Evolutionary conservation across 306 rosid species (phyloP).

Genomic region (Malus fusca): DNA sequence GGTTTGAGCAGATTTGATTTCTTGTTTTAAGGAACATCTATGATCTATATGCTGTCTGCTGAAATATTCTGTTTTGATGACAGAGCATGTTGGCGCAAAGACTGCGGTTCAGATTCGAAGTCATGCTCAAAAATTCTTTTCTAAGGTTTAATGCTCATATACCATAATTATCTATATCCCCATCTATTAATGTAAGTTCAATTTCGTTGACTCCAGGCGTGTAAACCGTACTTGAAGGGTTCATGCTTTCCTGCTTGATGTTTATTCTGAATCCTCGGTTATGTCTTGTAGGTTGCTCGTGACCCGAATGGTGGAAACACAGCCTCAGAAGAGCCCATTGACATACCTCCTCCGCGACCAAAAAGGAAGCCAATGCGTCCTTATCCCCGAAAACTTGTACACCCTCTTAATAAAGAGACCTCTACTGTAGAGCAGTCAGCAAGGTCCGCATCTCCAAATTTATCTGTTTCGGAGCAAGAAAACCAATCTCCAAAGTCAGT

Average conservation of each 20-base stretch:
- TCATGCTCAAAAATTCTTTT: slow-evolving; percentile 92
- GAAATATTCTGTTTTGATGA: slow-evolving; percentile 23
- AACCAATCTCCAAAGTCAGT: slow-evolving; percentile 69
- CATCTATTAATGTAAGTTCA: slow-evolving; percentile 14
- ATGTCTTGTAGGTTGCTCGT: slow-evolving; percentile 35
- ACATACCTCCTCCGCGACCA: slow-evolving; percentile 88
- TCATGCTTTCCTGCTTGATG: slow-evolving; percentile 5
- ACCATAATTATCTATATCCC: slow-evolving; percentile 22
- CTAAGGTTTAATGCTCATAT: slow-evolving; percentile 61
- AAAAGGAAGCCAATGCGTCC: slow-evolving; percentile 82
- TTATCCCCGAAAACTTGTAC: slow-evolving; percentile 68
- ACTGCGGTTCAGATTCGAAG: slow-evolving; percentile 97
- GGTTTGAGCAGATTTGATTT: neutral
- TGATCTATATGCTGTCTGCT: neutral
- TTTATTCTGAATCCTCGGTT: slow-evolving; percentile 10
- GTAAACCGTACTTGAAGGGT: slow-evolving; percentile 17
- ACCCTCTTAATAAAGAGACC: slow-evolving; percentile 22
- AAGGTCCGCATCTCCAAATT: slow-evolving; percentile 39
- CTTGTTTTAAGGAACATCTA: neutral
- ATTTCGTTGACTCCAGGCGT: slow-evolving; percentile 15
- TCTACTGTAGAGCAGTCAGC: slow-evolving; percentile 27
- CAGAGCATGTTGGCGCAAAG: slow-evolving; percentile 83
- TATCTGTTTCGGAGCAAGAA: slow-evolving; percentile 47
- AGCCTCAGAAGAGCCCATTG: slow-evolving; percentile 39
- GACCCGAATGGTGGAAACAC: slow-evolving; percentile 34